These are phyloP conservation scores for Selaginella tamariscina DNA, from an alignment of 75 land plant species.

Conservation along the genomic window DNA sequence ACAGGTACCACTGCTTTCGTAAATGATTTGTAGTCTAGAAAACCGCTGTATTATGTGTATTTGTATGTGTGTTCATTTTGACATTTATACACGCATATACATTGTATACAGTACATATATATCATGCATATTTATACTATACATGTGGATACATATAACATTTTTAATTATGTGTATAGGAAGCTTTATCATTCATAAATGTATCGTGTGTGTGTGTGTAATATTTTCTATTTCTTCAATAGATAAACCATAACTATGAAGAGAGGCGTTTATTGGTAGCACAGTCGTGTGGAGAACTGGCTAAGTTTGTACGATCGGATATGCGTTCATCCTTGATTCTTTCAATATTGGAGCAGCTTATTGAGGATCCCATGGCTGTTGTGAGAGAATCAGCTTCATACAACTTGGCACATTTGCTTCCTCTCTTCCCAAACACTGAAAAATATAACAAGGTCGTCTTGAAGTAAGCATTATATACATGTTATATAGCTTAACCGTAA, in stretches of 20 bases:
- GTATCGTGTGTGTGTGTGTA: too few species aligned
- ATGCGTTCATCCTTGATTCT: constrained; percentile 90
- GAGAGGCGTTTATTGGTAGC: constrained; percentile 89
- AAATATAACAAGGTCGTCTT: constrained; percentile 99
- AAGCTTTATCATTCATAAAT: too few species aligned
- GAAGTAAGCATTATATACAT: neutral
- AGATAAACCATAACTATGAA: constrained; percentile 96
- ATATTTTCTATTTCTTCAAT: constrained; percentile 13
- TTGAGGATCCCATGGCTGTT: constrained; percentile 75
- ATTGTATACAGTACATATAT: too few species aligned
- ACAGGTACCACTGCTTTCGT: constrained; percentile 53
- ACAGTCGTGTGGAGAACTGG: constrained; percentile 97
- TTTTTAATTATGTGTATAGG: too few species aligned
- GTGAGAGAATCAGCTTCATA: constrained; percentile 94
- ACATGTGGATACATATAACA: too few species aligned
- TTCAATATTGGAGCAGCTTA: constrained; percentile 80
- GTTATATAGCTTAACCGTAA: neutral
- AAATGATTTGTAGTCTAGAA: too few species aligned
- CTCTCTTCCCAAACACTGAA: constrained; percentile 80
- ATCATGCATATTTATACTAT: too few species aligned
- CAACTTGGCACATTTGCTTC: constrained; percentile 78
- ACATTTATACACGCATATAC: too few species aligned
- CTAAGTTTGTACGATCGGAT: constrained; percentile 72
- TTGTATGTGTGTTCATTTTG: too few species aligned
- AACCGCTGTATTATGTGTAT: too few species aligned